These are phyloP conservation scores for Ophiocordyceps robertsii DNA, from an alignment of 2,329 filamentous ascomycete species.

Conservation along the genomic window DNA sequence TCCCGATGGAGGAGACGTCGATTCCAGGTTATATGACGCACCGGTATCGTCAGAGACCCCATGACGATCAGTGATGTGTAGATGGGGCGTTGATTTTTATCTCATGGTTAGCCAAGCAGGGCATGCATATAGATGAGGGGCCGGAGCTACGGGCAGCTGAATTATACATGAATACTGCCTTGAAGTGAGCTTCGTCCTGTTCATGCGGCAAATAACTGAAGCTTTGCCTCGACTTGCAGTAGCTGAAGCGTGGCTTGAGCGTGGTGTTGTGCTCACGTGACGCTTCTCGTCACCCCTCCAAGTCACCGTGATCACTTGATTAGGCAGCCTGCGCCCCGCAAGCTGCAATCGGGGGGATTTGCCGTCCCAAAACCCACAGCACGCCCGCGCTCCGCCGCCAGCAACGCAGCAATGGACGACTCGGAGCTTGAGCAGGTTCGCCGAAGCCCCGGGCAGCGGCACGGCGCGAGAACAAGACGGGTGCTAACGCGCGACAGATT, in stretches of 20 bases:
- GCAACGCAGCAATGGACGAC: conserved; percentile 23
- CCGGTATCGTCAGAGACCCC: conserved; percentile 7
- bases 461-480: neutral
- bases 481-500: conserved; percentile 42
- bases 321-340: no score
- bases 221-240: no score
- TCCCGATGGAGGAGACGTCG: conserved; percentile 23
- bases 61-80: neutral
- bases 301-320: neutral
- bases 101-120: no score
- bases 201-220: no score
- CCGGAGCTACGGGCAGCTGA: no score
- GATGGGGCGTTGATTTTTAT: neutral
- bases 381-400: neutral
- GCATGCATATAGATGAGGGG: no score
- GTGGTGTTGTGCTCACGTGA: conserved; percentile 6
- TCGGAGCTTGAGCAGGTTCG: conserved; percentile 28
- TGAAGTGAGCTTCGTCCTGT: no score
- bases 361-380: neutral
- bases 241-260: no score
- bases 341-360: neutral
- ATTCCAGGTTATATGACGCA: conserved; percentile 10
- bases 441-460: neutral
- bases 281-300: conserved; percentile 7
- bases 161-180: no score